Evolutionary conservation across 148 eudicot species (phyloP).

Genomic region (Limonium bicolor): DNA sequence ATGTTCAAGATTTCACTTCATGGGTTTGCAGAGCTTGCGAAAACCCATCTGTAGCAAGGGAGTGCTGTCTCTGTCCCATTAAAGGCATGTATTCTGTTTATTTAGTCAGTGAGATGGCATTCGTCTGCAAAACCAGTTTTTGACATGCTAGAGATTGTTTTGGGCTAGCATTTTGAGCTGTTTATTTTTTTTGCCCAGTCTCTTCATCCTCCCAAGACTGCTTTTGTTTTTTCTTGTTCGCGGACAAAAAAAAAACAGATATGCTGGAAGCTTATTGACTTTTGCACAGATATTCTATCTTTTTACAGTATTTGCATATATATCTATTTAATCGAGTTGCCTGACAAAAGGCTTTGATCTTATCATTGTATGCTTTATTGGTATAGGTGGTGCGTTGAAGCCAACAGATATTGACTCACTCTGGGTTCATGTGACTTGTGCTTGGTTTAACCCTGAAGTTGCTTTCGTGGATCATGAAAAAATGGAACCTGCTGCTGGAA

Average conservation of each 20-base stretch:
- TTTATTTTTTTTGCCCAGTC: too few relatives aligned
- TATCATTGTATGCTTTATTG: constrained; percentile 3
- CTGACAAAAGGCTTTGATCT: too few relatives aligned
- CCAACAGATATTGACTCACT: constrained; percentile 73
- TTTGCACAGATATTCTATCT: too few relatives aligned
- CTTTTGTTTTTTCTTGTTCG: too few relatives aligned
- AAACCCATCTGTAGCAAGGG: constrained; percentile 41
- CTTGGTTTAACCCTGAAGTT: constrained; percentile 95
- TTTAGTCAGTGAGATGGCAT: too few relatives aligned
- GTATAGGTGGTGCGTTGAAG: constrained; percentile 88
- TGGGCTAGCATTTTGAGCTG: too few relatives aligned
- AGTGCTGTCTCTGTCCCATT: constrained; percentile 94
- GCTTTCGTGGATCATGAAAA: constrained; percentile 47
- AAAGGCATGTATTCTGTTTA: constrained; percentile 52
- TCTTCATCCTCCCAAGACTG: too few relatives aligned
- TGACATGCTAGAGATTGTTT: too few relatives aligned
- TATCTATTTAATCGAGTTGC: not conserved
- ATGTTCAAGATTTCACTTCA: constrained; percentile 56
- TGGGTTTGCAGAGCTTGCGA: constrained; percentile 99
- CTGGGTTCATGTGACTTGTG: constrained; percentile 99
- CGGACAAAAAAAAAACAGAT: too few relatives aligned
- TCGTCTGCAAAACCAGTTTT: too few relatives aligned
- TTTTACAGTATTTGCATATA: constrained; percentile 1
- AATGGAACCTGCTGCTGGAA: constrained; percentile 94
- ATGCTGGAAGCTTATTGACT: too few relatives aligned